Conservation (phyloP, 305 asterid genomes). For the Fraxinus sp. region DNA sequence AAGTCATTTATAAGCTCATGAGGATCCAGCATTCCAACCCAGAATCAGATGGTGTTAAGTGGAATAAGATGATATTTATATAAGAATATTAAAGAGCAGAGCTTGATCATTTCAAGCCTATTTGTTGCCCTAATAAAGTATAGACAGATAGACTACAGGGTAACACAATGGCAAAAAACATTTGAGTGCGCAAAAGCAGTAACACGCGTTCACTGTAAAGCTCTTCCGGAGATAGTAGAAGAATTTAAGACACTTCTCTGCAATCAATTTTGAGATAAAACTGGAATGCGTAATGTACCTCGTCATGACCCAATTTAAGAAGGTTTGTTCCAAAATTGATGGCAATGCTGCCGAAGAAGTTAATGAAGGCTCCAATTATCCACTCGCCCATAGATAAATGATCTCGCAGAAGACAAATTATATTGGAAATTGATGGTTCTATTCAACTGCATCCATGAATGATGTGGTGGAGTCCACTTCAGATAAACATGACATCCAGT, state of each 20-base stretch:
- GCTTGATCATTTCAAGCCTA: background rate
- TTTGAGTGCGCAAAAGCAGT: constrained; percentile 4
- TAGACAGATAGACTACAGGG: background rate
- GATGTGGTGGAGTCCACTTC: constrained; percentile 23
- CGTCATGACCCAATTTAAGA: constrained; percentile 84
- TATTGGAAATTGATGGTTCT: constrained; percentile 20
- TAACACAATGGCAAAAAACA: background rate
- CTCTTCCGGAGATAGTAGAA: constrained; percentile 13
- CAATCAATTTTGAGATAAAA: constrained; percentile 18
- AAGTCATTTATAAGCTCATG: constrained; percentile 14
- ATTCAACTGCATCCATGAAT: constrained; percentile 36
- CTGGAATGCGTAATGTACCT: constrained; percentile 42
- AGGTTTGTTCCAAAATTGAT: constrained; percentile 96
- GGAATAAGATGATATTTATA: background rate
- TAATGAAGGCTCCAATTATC: constrained; percentile 88
- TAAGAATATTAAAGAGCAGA: background rate
- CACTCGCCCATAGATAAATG: constrained; percentile 78
- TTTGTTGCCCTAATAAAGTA: background rate
- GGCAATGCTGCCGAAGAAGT: constrained; percentile 84
- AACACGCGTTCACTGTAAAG: background rate
- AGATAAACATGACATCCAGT: constrained; percentile 26
- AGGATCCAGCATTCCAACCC: background rate
- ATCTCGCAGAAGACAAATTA: constrained; percentile 14
- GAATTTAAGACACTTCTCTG: background rate
- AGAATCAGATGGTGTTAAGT: background rate